Evolutionary conservation across 1,139 yeast species (phyloP), one percentile per base, ranked within the genome.

Genomic region (Dujonia santamariae): DNA sequence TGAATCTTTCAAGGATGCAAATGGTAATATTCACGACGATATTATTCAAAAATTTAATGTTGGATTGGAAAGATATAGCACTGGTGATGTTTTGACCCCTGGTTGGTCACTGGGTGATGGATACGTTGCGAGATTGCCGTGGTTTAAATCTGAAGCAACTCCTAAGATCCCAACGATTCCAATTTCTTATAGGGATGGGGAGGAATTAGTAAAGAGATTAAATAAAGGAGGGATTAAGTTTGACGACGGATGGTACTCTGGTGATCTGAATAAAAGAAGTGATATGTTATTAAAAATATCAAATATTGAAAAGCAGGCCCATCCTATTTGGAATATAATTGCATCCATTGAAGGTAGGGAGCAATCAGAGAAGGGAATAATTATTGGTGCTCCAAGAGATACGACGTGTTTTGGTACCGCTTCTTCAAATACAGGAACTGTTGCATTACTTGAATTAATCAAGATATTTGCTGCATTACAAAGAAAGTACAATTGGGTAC

Each of bases 341-440:
- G 96, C 94, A 1, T 75, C 82, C 33, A 75, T 92, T 16, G 72
- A 73, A 23, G 97, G 97, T 2, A 62, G 80, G 31, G 97, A 92
- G 52, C 96, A 87, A 56, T 63, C 69, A 14, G 86, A 78, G 21
- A 75, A 80, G 44, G 87, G 87, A 0, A 61, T 92, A 6, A 68
- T 90, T 6, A 75, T 92, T 39, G 97, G 96, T 2, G 88, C 97
- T 0, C 76, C 85, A 4, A 69, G 97, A 44, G 97, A 90, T 50
- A 67, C 96, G 0, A 60, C 78, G 21, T 80, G 95, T 46, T 76
- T 67, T 46, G 97, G 97, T 8, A 81, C 95, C 0, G 62, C 78
- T 2, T 72, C 77, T 22, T 80, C 92, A 15, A 78, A 78, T 46
- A 78, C 95, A 2, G 95, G 96, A 0, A 80, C 94, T 1, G 78